Conservation (phyloP, 768 basidiomycete genomes). For the Macrolepiota albuminosa region DNA sequence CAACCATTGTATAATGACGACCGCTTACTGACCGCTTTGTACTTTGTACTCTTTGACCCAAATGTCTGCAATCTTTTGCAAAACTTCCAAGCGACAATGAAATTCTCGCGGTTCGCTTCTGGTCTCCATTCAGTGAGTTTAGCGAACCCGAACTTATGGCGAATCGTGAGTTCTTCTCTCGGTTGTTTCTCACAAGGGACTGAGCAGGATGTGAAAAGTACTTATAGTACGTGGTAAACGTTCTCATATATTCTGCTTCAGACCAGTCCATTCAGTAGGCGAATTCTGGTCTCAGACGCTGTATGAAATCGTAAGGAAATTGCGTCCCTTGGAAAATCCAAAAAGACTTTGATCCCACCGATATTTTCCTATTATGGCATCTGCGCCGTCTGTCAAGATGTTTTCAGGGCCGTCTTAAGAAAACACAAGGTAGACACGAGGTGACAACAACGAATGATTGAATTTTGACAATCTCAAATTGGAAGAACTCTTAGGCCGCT, state of each 20-base stretch:
- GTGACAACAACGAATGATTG: conserved; percentile 26
- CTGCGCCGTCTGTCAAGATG: conserved; percentile 11
- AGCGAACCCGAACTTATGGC: background rate
- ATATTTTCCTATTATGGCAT: conserved; percentile 3
- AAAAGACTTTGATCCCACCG: conserved; percentile 5
- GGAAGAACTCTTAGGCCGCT: conserved; percentile 14
- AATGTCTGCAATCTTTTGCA: background rate
- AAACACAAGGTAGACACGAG: conserved; percentile 25
- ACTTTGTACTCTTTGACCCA: background rate
- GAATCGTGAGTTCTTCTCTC: background rate
- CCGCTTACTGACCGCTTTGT: background rate
- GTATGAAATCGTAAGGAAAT: background rate
- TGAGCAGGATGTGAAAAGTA: background rate
- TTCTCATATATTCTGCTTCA: background rate
- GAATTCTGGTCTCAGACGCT: background rate
- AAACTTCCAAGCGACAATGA: background rate
- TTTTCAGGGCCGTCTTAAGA: background rate
- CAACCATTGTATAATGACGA: background rate
- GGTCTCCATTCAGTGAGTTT: background rate
- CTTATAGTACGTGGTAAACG: background rate
- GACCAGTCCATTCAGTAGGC: background rate
- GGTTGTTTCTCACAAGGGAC: background rate
- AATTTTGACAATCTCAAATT: conserved; percentile 19
- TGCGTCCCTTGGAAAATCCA: background rate
- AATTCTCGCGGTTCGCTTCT: background rate